A percentile compares a stretch with the other conserved stretches of the same genome.
Evolutionary conservation across 176 grass and related monocot species (phyloP).

Genomic region (Cymbopogon citratus): DNA sequence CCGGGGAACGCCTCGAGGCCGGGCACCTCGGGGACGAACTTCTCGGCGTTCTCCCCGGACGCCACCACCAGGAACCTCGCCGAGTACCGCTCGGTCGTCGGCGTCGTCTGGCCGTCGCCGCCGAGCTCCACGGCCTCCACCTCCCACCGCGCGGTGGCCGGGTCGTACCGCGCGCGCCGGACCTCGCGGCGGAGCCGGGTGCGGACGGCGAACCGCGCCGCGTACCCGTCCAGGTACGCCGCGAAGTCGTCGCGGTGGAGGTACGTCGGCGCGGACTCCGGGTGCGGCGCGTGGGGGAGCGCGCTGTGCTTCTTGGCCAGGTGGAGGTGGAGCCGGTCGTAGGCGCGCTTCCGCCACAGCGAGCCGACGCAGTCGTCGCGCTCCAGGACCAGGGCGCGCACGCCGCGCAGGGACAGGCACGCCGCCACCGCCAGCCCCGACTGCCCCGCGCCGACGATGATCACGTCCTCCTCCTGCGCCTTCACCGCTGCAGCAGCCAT

Average conservation of each 20-base stretch:
- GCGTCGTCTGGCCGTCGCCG: no score
- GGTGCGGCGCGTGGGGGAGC: slow-evolving; percentile 60
- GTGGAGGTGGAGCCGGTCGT: slow-evolving; percentile 76
- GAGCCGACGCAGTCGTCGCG: slow-evolving; percentile 66
- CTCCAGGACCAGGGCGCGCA: slow-evolving; percentile 61
- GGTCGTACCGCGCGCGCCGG: slow-evolving; percentile 44
- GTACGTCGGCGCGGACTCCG: slow-evolving; percentile 24
- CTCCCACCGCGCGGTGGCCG: slow-evolving; percentile 3
- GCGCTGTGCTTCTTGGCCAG: slow-evolving; percentile 55
- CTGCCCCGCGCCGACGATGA: slow-evolving; percentile 81
- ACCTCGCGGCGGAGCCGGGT: slow-evolving; percentile 43
- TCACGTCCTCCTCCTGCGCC: slow-evolving; percentile 24
- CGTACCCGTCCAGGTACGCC: slow-evolving; percentile 58
- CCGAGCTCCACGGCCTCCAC: slow-evolving; percentile 33
- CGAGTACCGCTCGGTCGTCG: slow-evolving; percentile 32
- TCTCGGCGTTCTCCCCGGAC: slow-evolving; percentile 65
- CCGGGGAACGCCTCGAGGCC: slow-evolving; percentile 55
- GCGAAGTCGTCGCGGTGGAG: slow-evolving; percentile 47
- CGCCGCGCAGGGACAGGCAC: slow-evolving; percentile 42
- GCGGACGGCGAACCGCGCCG: slow-evolving; percentile 37
- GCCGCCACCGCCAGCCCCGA: slow-evolving; percentile 67
- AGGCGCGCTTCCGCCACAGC: slow-evolving; percentile 70
- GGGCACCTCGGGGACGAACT: slow-evolving; percentile 56
- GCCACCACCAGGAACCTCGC: slow-evolving; percentile 62
- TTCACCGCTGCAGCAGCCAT: neutral